Base-by-base conservation (phyloP, 768 basidiomycete genomes). In the Suillus subaureus region DNA sequence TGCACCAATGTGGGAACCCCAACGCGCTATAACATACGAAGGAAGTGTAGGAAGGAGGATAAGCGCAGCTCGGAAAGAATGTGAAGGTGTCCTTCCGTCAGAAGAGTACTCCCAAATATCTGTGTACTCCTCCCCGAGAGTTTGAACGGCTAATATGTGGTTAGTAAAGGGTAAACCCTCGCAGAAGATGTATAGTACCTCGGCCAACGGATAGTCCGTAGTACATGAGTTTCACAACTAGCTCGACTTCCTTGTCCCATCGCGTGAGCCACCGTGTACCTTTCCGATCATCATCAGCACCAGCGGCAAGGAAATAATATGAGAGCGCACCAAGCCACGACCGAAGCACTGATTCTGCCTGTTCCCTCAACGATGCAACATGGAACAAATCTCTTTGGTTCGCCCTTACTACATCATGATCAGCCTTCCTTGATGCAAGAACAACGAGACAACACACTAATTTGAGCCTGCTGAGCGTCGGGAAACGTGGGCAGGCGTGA, bases 91-190 rank as follows among this genome's bases (percentile, higher is more conserved):
- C 39, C 74, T 64, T 23, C 73, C 69, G 1, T 75, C 78, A 3
- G 79, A 72, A 13, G 89, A 86, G 64, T 88, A 85, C 68, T 89
- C 87, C 91, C 93, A 92, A 40, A 91, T 88, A 70, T 91, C 90
- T 1, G 92, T 94, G 70, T 96, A 96, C 73, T 96, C 94, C 75
- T 96, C 94, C n/a, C 94, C 94, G 1, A 95, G 81, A 5, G 91
- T 94, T 76, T 95, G 93, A 12, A 83, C 84, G 18, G 89, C 93
- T 95, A 61, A 45, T 11, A 12, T 45, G 62, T 23, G 51, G 64
- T 68, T 57, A 75, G 69, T 57, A 8, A 26, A 39, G 51, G 21
- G 12, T 31, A 37, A 40, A 61, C 33, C 55, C 9, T 35, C 28
- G 31, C 40, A 54, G 54, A 9, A 45, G 40, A 61, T 52, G 62